A percentile compares a stretch with the other conserved stretches of the same genome.
phyloP scores from a whole-genome alignment of 495 filamentous ascomycete genomes.

The Penicillium parvum region DNA sequence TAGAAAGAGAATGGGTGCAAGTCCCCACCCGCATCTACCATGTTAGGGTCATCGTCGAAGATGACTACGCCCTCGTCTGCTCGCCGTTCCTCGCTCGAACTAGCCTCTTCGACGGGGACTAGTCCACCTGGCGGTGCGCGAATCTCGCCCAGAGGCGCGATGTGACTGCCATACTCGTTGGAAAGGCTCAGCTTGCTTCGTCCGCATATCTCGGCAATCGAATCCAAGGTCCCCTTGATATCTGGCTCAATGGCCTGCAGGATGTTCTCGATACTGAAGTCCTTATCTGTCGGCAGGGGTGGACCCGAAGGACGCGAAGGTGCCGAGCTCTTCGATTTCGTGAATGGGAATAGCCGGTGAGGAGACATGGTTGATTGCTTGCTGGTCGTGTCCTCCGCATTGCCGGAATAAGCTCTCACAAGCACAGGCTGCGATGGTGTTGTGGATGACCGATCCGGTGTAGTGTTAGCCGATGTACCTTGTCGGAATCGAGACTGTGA shows the following conservation, averaged over 20 bases:
- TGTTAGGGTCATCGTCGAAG: constrained; percentile 34
- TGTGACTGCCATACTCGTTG: constrained; percentile 60
- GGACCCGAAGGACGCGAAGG: constrained; percentile 16
- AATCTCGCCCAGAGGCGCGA: constrained; percentile 58
- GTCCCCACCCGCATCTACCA: constrained; percentile 23
- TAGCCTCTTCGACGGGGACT: constrained; percentile 41
- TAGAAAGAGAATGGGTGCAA: constrained; percentile 30
- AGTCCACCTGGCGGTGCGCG: constrained; percentile 33
- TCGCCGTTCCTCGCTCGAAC: constrained; percentile 29
- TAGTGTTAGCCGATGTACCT: constrained; percentile 13
- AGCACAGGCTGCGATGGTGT: constrained; percentile 40
- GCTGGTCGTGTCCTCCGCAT: constrained; percentile 21
- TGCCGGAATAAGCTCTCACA: constrained; percentile 41
- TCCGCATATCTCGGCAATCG: constrained; percentile 62
- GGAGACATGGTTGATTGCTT: constrained; percentile 29
- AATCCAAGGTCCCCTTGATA: constrained; percentile 52
- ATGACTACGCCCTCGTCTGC: constrained; percentile 31
- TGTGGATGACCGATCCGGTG: constrained; percentile 20
- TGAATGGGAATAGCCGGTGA: constrained; percentile 32
- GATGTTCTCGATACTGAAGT: constrained; percentile 58
- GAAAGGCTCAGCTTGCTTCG: constrained; percentile 57
- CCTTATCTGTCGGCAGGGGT: constrained; percentile 44
- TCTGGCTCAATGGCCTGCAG: constrained; percentile 56
- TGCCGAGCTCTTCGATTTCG: constrained; percentile 11
- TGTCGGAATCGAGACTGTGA: constrained; percentile 23